phyloP scores from a whole-genome alignment of 305 asterid genomes.

The Stenogyne calaminthoides region DNA sequence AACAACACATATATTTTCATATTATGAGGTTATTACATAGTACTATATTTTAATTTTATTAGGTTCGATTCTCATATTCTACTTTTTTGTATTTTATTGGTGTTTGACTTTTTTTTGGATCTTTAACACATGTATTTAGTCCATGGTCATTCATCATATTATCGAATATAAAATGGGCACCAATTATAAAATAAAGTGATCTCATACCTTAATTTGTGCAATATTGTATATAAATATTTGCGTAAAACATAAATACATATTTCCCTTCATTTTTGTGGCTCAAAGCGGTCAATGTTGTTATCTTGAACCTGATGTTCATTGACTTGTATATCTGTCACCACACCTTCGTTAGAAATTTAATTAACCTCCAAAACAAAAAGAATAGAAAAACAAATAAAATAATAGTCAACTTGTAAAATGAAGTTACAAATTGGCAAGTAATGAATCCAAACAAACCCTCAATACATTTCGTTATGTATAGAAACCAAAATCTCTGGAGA shows the following conservation, averaged over 20 bases:
- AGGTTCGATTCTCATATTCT: too few species aligned
- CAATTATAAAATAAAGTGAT: too few species aligned
- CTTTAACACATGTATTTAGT: too few species aligned
- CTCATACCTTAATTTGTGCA: too few species aligned
- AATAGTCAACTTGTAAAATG: constrained; percentile 30
- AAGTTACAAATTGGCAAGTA: constrained; percentile 8
- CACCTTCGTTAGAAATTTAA: constrained; percentile 21
- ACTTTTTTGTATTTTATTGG: too few species aligned
- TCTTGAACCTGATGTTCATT: constrained; percentile 49
- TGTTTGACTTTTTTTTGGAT: too few species aligned
- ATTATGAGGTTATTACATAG: too few species aligned
- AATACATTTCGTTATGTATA: constrained; percentile 35
- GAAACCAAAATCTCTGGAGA: constrained; percentile 35
- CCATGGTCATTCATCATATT: too few species aligned
- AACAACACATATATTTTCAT: too few species aligned
- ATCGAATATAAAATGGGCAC: too few species aligned
- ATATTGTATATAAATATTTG: too few species aligned
- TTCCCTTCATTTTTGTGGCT: constrained; percentile 41
- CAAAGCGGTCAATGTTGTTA: constrained; percentile 40
- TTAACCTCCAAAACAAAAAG: neutral
- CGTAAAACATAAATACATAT: neutral
- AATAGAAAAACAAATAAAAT: neutral
- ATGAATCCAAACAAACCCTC: constrained; percentile 37
- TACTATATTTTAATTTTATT: too few species aligned
- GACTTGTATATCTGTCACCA: constrained; percentile 33